Base-by-base conservation (phyloP, 805 yeast species). In the Candida xiaguanensis region DNA sequence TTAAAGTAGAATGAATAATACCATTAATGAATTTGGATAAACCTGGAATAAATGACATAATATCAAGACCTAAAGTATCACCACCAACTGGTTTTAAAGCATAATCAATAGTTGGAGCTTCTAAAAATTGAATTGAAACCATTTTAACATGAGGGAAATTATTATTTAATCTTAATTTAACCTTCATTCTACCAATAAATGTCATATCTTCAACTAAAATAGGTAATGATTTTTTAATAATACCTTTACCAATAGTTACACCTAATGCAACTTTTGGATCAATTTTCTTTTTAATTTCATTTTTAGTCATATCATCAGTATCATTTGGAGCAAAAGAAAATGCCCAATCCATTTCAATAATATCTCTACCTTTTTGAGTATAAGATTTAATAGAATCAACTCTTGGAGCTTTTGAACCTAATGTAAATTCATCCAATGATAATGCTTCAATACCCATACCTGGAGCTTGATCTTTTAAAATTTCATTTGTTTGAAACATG, bases 1-100 rank as follows among this genome's bases (percentile, higher is more conserved):
- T 80, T 51, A 80, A 78, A 48, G 66, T 82, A 35, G 85, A 64
- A 59, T 85, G 83, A 53, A 85, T 78, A 57, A 82, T 70, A 16
- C 74, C 70, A 46, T 81, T 84, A 39, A 85, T 89, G 53, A 85
- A 80, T 2, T 79, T 67, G 17, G 86, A 74, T 54, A 85, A 75
- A 45, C 93, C 93, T 3, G 95, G 95, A 47, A 85, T 74, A 50
- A 85, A 72, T 2, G 90, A 80, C 95, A 85, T 85, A 49, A 85
- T 76, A 63, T 85, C 95, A 31, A 85, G 55, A 45, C 95, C 95
- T 44, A 85, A 72, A n/a, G 90, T 81, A 56, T 85, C 91, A 64
- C 95, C 93, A 58, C 93, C 93, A 38, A 85, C 83, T 8, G 95
- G 95, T 56, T 85, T 85, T 67, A 85, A 74, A 15, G 80, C 82